Percentiles rank a stretch among this genome's conserved stretches.
Evolutionary conservation across 345 rosid species (phyloP).

Genomic region (Populus alba): DNA sequence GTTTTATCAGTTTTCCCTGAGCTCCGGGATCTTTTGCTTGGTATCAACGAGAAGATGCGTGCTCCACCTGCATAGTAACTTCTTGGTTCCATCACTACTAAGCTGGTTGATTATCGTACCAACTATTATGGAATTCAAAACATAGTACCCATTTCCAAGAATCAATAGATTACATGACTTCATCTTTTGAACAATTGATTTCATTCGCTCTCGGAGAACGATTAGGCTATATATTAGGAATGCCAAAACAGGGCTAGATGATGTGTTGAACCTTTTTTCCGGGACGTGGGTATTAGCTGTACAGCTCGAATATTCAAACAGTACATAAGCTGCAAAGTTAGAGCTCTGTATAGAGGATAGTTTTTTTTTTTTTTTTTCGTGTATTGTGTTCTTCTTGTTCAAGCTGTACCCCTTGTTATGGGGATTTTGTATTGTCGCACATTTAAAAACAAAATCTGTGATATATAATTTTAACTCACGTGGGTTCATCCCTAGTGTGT

Average conservation of each 20-base stretch:
- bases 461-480: slow-evolving; percentile 10
- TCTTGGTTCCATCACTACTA: background rate
- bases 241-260: background rate
- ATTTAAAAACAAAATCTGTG: background rate
- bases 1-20: slow-evolving; percentile 83
- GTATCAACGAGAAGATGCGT: slow-evolving; percentile 49
- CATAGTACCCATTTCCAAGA: background rate
- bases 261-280: background rate
- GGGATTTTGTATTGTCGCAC: slow-evolving; percentile 21
- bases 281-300: slow-evolving; percentile 6
- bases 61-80: slow-evolving; percentile 21
- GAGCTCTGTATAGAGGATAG: slow-evolving; percentile 21
- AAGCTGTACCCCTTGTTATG: background rate
- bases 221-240: background rate
- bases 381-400: background rate
- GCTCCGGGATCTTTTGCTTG: slow-evolving; percentile 64
- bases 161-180: background rate
- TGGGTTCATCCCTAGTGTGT: slow-evolving; percentile 6
- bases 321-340: slow-evolving; percentile 27
- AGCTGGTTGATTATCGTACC: background rate
- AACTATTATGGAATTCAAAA: background rate
- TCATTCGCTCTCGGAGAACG: background rate
- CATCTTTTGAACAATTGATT: background rate
- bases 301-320: slow-evolving; percentile 14
- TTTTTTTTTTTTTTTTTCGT: background rate